Percentiles rank a stretch among this genome's conserved stretches.
Conservation (phyloP, 2,329 filamentous ascomycete genomes). For the Fusarium sp. region DNA sequence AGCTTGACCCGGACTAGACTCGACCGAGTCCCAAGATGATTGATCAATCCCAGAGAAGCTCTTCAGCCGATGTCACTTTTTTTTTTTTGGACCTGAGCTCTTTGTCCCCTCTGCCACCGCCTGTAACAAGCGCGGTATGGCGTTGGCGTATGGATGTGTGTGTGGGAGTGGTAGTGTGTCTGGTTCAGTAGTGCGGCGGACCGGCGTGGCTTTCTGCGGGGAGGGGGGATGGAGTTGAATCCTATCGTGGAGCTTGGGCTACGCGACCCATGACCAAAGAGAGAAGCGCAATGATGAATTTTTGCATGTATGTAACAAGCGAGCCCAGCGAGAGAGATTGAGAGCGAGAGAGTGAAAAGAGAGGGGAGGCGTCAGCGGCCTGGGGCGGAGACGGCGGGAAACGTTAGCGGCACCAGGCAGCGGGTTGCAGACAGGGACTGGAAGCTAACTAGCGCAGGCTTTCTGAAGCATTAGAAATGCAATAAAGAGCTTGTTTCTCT, state of each 20-base stretch:
- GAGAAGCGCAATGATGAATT: conserved; percentile 1
- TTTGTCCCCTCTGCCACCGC: neutral
- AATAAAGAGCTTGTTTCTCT: neutral
- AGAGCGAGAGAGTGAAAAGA: neutral
- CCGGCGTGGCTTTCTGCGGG: conserved; percentile 17
- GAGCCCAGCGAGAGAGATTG: neutral
- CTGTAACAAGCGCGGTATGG: neutral
- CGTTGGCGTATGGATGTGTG: neutral
- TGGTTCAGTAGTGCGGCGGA: conserved; percentile 1
- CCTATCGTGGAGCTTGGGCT: conserved; percentile 30
- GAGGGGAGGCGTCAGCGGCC: neutral
- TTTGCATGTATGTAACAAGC: neutral
- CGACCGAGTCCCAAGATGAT: neutral
- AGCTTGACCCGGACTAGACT: neutral
- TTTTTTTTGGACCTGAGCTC: neutral
- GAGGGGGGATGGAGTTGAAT: neutral
- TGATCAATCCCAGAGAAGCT: neutral
- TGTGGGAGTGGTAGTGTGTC: neutral
- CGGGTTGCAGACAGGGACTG: neutral
- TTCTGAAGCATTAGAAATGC: neutral
- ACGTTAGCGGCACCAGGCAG: conserved; percentile 1
- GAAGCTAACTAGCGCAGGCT: neutral
- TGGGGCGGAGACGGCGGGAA: neutral
- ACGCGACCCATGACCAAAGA: conserved; percentile 26
- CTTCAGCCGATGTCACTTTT: neutral